Base-by-base conservation (phyloP, 1,284 basidiomycete species). In the Fereydounia khargensis region DNA sequence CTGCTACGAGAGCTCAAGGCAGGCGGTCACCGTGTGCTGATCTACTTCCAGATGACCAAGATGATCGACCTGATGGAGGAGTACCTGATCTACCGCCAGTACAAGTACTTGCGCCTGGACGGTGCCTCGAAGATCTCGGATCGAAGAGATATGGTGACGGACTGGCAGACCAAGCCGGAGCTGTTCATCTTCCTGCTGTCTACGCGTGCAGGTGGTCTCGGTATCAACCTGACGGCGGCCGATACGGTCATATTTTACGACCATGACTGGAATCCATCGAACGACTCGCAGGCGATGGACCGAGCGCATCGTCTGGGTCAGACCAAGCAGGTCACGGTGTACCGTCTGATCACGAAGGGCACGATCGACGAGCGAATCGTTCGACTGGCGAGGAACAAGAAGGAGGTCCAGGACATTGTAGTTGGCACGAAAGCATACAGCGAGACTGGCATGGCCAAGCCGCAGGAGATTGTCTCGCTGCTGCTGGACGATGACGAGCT, bases 41-140 rank as follows among this genome's bases (percentile, higher is more conserved):
- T 99, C 40, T 99, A 98, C 80, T 98, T 97, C 86, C 95, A 99
- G 78, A 98, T 99, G 95, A 98, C 95, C 19, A 84, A 87, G 59
- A 98, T 98, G 95, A 97, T 98, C 85, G 94, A 98, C 76, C 81
- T 99, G 50, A 94, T 98, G 85, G 95, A 98, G 77, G 95, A 99
- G 76, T 99, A 97, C 77, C 81, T 99, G 45, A 91, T 96, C 64
- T 96, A 89, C 79, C 85, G 94, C 6, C 94, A 97, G 77, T 94
- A 95, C 82, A 96, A 96, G 79, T 98, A 99, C 76, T 79, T 98
- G 22, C 85, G 95, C 30, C 80, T 99, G 35, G 95, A 99, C 78
- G 95, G 95, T 37, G 88, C 87, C 1, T 94, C 91, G 20, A 91
- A 95, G 70, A 83, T 98, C 45, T 91, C 94, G 65, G 95, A 98